Conservation (phyloP, 2,329 filamentous ascomycete genomes). For the Davidsoniella eucalypti region DNA sequence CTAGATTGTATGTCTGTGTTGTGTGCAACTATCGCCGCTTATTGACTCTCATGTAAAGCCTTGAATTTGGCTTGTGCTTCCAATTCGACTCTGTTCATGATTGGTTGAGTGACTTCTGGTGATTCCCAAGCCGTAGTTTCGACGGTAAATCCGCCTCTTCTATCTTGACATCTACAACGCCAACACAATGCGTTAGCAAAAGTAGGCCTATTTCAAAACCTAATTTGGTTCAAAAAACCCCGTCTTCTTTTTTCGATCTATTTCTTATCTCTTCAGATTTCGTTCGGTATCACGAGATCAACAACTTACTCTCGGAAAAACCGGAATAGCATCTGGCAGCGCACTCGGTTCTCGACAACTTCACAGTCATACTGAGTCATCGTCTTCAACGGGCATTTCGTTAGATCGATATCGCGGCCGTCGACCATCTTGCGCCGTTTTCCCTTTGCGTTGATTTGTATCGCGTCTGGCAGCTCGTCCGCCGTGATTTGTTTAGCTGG, state of each 20-base stretch:
- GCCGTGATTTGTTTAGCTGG: conserved; percentile 39
- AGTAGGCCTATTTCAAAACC: no score
- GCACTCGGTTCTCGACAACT: conserved; percentile 31
- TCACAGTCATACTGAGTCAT: conserved; percentile 46
- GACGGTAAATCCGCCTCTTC: conserved; percentile 38
- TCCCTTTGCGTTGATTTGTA: conserved; percentile 32
- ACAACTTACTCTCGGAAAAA: conserved; percentile 40
- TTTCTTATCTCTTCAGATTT: background rate
- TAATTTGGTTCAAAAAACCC: no score
- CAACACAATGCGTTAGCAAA: no score
- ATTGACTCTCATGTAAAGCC: background rate
- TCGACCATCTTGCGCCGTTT: conserved; percentile 30
- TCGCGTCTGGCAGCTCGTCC: conserved; percentile 30
- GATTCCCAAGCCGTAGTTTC: conserved; percentile 49
- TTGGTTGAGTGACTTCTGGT: conserved; percentile 8
- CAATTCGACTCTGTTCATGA: conserved; percentile 10
- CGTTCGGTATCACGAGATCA: background rate
- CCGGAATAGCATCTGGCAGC: conserved; percentile 40
- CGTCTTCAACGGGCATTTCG: conserved; percentile 37
- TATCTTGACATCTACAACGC: conserved; percentile 37
- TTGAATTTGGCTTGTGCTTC: conserved; percentile 9
- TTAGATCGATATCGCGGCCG: conserved; percentile 30
- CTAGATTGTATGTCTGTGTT: background rate
- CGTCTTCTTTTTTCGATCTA: background rate
- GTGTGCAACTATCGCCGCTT: background rate